Percentiles rank a stretch among this genome's conserved stretches.
Evolutionary conservation across 495 filamentous ascomycete genomes (phyloP).

Genomic region (Xylaria palmicola): DNA sequence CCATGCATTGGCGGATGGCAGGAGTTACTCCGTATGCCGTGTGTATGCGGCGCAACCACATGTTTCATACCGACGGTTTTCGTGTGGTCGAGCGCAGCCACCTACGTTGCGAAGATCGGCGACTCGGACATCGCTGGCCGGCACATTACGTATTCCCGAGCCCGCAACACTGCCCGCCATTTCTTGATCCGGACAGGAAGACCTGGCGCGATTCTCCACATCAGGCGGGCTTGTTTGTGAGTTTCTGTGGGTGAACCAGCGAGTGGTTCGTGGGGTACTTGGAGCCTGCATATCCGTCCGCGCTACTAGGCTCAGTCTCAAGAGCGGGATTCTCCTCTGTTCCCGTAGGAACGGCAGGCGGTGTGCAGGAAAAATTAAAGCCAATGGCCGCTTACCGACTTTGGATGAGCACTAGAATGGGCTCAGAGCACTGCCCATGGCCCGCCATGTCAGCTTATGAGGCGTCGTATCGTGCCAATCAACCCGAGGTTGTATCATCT

Average conservation of each 20-base stretch:
- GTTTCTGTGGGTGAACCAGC: too few species aligned
- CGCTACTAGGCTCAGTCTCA: not conserved
- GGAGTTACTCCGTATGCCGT: not conserved
- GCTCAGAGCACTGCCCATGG: not conserved
- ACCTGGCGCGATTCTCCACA: not conserved
- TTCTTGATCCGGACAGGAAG: not conserved
- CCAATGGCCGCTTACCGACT: not conserved
- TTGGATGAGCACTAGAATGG: not conserved
- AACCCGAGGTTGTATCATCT: not conserved
- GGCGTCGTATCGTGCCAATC: not conserved
- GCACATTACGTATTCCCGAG: not conserved
- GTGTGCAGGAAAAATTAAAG: not conserved
- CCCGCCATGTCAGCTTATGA: constrained; percentile 1
- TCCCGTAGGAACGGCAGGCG: not conserved
- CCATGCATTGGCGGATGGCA: not conserved
- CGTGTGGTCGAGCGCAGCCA: not conserved
- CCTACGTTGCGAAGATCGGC: not conserved
- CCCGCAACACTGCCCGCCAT: too few species aligned
- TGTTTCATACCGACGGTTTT: not conserved
- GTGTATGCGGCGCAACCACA: not conserved
- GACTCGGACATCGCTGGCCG: not conserved
- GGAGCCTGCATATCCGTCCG: not conserved
- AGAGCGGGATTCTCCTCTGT: too few species aligned
- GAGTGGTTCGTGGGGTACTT: not conserved
- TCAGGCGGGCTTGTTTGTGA: not conserved